phyloP scores from a whole-genome alignment of 495 filamentous ascomycete genomes.

The Xeromyces bisporus region DNA sequence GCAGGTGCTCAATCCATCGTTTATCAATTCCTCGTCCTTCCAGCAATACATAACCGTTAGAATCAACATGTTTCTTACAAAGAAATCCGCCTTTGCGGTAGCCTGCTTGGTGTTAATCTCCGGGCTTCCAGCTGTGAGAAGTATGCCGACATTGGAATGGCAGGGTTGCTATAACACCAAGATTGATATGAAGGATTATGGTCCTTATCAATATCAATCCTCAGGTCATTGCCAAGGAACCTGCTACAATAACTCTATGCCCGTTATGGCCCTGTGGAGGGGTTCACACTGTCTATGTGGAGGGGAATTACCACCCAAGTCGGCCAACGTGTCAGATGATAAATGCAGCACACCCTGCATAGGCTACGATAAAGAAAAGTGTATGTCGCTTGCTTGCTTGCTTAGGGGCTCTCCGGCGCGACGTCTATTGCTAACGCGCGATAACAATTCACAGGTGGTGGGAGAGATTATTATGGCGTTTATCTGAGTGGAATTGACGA shows the following conservation, averaged over 20 bases:
- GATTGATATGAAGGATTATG: conserved; percentile 13
- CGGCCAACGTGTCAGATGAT: conserved; percentile 19
- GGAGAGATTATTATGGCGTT: conserved; percentile 22
- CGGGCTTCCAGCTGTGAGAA: conserved; percentile 7
- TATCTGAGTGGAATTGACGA: conserved; percentile 24
- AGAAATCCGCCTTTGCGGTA: conserved; percentile 12
- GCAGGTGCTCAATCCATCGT: conserved; percentile 8
- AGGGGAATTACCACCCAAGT: conserved; percentile 22
- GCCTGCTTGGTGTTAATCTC: conserved; percentile 14
- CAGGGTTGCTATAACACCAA: conserved; percentile 20
- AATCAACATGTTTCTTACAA: too few species aligned
- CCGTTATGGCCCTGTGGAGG: conserved; percentile 26
- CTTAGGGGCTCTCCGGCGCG: too few species aligned
- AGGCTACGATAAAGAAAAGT: conserved; percentile 27
- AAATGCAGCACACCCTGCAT: conserved; percentile 25
- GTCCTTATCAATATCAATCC: conserved; percentile 30
- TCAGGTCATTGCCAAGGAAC: conserved; percentile 28
- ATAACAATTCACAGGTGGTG: conserved; percentile 33
- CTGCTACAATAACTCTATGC: conserved; percentile 16
- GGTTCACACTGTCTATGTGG: conserved; percentile 33
- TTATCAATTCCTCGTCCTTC: too few species aligned
- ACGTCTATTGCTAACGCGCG: too few species aligned
- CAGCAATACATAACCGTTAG: too few species aligned
- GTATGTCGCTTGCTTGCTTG: too few species aligned
- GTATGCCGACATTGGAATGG: conserved; percentile 3